Evolutionary conservation across 108 stramenopile genomes (phyloP), one percentile per base, ranked within the genome.

Genomic region (Cylindrotheca fusiformis): DNA sequence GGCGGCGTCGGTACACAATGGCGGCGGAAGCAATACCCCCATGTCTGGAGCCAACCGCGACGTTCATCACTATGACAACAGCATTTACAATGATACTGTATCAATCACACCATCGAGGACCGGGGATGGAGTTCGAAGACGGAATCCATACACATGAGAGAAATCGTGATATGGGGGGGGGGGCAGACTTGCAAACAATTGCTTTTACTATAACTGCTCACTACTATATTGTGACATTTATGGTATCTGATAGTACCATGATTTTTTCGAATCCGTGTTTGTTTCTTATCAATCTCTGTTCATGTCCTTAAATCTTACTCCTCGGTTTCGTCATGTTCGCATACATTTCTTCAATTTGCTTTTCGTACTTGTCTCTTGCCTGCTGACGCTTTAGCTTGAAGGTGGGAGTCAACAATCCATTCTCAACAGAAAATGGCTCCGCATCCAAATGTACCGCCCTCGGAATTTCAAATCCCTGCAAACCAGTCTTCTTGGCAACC

Each of bases 351-450:
- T 87, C 81, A 49, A 97, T 95, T 52, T 84, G 67, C 25, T 79
- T 76, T 25, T 82, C 55, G 69, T 95, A 99, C 33, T 81, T 71
- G 58, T 83, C 78, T 59, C 73, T 62, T 20, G 93, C 79, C 66
- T 93, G 71, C 19, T 80, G 78, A 12, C 98, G 75, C 77, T 97
- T 99, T 69, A 99, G 78, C 72, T 99, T 99, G 72, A 94, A 89
- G 4, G 98, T 97, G 6, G 98, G 96, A 3, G 98, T 99, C 29
- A 96, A 68, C 26, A 97, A 69, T 55, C 67, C 93, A 68, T 91
- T 95, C 14, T 95, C 93, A 0, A 78, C 81, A 10, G 81, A 72
- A 63, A 95, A 97, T 1, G 78, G 79, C 23, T 79, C 74, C 0
- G 84, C 62, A 61, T 93, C 91, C 28, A 99, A 60, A 65, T 94